Evolutionary conservation across 1,284 basidiomycete genomes (phyloP).

Genomic region (Lentinula novae-zelandiae): DNA sequence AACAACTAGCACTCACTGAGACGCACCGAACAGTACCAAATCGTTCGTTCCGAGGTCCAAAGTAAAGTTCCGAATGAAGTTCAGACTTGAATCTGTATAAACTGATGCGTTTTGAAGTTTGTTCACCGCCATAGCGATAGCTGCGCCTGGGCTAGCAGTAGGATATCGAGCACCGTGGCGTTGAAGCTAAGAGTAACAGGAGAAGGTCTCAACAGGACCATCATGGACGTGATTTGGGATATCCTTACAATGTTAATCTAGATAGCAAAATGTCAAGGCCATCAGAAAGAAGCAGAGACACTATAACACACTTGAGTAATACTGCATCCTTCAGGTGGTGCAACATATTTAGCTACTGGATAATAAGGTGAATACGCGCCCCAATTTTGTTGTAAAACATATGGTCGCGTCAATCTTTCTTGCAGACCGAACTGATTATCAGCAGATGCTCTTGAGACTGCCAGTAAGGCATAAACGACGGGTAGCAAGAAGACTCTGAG

Average conservation of each 20-base stretch:
- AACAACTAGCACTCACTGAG: slow-evolving; percentile 50
- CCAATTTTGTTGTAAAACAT: neutral
- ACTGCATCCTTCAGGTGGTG: slow-evolving; percentile 45
- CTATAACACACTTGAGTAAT: slow-evolving; percentile 47
- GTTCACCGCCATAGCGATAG: slow-evolving; percentile 46
- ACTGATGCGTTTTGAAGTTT: slow-evolving; percentile 46
- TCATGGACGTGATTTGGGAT: no score
- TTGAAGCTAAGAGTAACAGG: slow-evolving; percentile 55
- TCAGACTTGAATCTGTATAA: slow-evolving; percentile 46
- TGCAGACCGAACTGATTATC: neutral
- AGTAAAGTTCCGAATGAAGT: slow-evolving; percentile 61
- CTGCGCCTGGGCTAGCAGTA: slow-evolving; percentile 44
- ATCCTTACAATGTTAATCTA: slow-evolving; percentile 62
- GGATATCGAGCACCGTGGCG: slow-evolving; percentile 83
- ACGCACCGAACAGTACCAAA: slow-evolving; percentile 66
- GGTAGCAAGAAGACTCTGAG: no score
- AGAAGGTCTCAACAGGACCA: neutral
- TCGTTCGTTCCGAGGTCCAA: slow-evolving; percentile 59
- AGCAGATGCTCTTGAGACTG: neutral
- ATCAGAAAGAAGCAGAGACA: neutral
- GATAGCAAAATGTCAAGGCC: neutral
- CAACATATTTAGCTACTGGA: slow-evolving; percentile 41
- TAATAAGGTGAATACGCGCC: slow-evolving; percentile 57
- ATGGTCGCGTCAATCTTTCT: neutral
- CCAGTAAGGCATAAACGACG: no score